A percentile compares a stretch with the other conserved stretches of the same genome.
Evolutionary conservation across 768 basidiomycete genomes (phyloP).

Genomic region (Paxillus involutus): DNA sequence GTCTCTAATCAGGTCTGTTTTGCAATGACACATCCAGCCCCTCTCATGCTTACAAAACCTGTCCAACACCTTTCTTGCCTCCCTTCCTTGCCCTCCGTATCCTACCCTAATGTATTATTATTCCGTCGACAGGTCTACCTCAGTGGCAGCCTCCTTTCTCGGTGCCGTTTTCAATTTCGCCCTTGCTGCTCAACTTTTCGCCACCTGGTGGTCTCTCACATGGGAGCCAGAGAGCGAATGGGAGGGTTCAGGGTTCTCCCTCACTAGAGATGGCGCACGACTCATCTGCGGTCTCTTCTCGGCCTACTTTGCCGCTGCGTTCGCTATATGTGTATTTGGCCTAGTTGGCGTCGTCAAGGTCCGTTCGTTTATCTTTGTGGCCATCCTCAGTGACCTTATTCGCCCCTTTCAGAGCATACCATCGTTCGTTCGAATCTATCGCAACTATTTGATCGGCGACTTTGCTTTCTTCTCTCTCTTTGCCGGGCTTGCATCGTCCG

Average conservation of each 20-base stretch:
- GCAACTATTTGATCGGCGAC: slow-evolving; percentile 80
- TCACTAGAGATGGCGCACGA: slow-evolving; percentile 41
- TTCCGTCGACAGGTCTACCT: slow-evolving; percentile 31
- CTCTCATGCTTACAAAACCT: slow-evolving; percentile 9
- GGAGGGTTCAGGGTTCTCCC: slow-evolving; percentile 41
- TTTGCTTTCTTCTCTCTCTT: slow-evolving; percentile 67
- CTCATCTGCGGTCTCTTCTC: slow-evolving; percentile 63
- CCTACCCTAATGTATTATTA: slow-evolving; percentile 2
- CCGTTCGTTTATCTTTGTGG: slow-evolving; percentile 14
- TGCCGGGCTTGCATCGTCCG: slow-evolving; percentile 55
- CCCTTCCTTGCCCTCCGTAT: not conserved
- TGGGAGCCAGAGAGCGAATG: slow-evolving; percentile 52
- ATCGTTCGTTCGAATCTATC: slow-evolving; percentile 72
- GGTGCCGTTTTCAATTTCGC: slow-evolving; percentile 42
- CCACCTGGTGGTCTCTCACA: slow-evolving; percentile 42
- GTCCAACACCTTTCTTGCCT: not conserved
- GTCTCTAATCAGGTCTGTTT: slow-evolving; percentile 13
- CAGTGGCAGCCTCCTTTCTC: slow-evolving; percentile 36
- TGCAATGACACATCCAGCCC: not conserved
- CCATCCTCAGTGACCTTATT: not conserved
- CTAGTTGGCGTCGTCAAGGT: slow-evolving; percentile 72
- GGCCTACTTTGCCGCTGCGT: slow-evolving; percentile 65
- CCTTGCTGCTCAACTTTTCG: slow-evolving; percentile 41
- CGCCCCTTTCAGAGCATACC: slow-evolving; percentile 50
- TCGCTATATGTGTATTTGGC: slow-evolving; percentile 63